Evolutionary conservation across 2,329 filamentous ascomycete genomes (phyloP).

Genomic region (Ilyonectria sp.): DNA sequence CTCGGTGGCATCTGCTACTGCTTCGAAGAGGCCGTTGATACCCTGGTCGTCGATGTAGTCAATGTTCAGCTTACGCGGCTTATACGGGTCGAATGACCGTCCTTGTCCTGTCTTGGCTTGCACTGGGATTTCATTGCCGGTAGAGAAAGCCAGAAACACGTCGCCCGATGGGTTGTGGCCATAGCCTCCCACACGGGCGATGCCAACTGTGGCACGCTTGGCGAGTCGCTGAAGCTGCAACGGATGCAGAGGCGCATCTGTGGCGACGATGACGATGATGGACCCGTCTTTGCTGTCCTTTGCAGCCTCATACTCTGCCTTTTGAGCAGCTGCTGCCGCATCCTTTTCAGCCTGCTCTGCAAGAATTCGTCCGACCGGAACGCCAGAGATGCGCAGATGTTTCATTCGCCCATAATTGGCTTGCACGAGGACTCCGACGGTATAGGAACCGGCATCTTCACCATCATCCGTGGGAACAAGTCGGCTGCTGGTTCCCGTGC

Average conservation of each 20-base stretch:
- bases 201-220: slow-evolving; percentile 71
- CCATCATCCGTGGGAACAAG: slow-evolving; percentile 47
- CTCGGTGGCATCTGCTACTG: slow-evolving; percentile 73
- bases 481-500: slow-evolving; percentile 73
- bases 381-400: slow-evolving; percentile 70
- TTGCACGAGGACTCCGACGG: slow-evolving; percentile 72
- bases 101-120: slow-evolving; percentile 55
- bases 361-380: slow-evolving; percentile 72
- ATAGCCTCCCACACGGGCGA: slow-evolving; percentile 71
- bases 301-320: slow-evolving; percentile 38
- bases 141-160: slow-evolving; percentile 76
- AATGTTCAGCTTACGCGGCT: slow-evolving; percentile 51
- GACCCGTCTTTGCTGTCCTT: slow-evolving; percentile 73
- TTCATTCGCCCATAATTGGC: slow-evolving; percentile 73
- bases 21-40: slow-evolving; percentile 74
- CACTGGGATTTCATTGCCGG: slow-evolving; percentile 62
- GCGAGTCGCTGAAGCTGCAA: slow-evolving; percentile 70
- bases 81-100: slow-evolving; percentile 58
- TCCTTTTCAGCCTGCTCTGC: slow-evolving; percentile 56
- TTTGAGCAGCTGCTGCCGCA: slow-evolving; percentile 35
- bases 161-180: slow-evolving; percentile 74
- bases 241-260: slow-evolving; percentile 72
- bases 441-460: slow-evolving; percentile 58
- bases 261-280: slow-evolving; percentile 73
- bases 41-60: slow-evolving; percentile 67